phyloP scores from a whole-genome alignment of 345 rosid genomes.

The Populus davidiana region DNA sequence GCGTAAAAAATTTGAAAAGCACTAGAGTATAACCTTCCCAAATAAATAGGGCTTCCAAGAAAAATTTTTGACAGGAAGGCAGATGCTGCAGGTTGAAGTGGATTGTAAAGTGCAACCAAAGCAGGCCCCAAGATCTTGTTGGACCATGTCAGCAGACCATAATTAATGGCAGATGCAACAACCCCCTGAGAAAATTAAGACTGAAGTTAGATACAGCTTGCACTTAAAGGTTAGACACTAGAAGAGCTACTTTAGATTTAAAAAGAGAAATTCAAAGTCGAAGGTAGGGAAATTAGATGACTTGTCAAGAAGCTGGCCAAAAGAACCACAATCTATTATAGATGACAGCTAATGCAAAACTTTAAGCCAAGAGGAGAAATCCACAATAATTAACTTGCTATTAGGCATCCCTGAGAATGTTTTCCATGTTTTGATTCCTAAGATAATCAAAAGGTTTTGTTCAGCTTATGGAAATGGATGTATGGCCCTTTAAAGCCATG shows the following conservation, averaged over 20 bases:
- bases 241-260: too few species aligned
- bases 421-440: too few species aligned
- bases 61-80: conserved; percentile 78
- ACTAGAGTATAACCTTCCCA: conserved; percentile 68
- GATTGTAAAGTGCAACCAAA: conserved; percentile 91
- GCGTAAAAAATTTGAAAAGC: not conserved
- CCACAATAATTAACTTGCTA: not conserved
- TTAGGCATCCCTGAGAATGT: not conserved
- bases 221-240: too few species aligned
- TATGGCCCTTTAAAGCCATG: not conserved
- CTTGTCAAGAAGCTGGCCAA: not conserved
- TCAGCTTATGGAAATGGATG: not conserved
- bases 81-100: conserved; percentile 94
- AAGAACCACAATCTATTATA: not conserved
- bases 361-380: not conserved
- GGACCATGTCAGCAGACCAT: conserved; percentile 93
- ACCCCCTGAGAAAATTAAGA: conserved; percentile 52
- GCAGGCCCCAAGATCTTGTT: conserved; percentile 95
- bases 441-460: not conserved
- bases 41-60: conserved; percentile 86
- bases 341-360: conserved; percentile 1
- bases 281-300: not conserved
- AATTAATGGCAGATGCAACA: conserved; percentile 85
- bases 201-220: not conserved
- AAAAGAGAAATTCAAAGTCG: not conserved